Evolutionary conservation across 768 basidiomycete genomes (phyloP).

Genomic region (Exidia glandulosa): DNA sequence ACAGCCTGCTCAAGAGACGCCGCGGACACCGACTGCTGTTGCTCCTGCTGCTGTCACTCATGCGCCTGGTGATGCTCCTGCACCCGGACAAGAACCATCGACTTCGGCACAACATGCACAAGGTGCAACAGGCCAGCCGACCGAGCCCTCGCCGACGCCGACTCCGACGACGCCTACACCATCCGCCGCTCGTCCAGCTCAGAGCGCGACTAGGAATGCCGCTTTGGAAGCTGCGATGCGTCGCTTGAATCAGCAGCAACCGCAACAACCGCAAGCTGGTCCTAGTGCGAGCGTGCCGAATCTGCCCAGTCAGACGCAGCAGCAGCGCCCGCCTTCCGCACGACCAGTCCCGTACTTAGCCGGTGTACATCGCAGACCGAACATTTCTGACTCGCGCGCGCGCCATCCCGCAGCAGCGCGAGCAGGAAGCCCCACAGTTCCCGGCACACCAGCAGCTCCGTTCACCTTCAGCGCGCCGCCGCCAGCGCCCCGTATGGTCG

Average conservation of each 20-base stretch:
- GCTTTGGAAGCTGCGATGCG: not conserved
- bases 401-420: not conserved
- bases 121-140: not conserved
- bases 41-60: slow-evolving; percentile 1
- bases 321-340: too few relatives aligned
- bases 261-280: too few relatives aligned
- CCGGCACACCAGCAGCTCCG: not conserved
- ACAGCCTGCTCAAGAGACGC: not conserved
- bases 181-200: not conserved
- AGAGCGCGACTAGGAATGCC: not conserved
- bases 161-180: slow-evolving; percentile 5
- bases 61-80: not conserved
- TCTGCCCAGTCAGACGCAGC: too few relatives aligned
- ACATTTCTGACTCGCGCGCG: not conserved
- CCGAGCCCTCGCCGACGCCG: slow-evolving; percentile 4
- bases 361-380: not conserved
- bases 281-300: too few relatives aligned
- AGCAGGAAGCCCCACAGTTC: not conserved
- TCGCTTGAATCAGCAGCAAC: not conserved
- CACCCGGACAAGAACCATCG: not conserved
- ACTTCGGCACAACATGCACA: not conserved
- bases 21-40: slow-evolving; percentile 3
- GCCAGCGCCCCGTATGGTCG: slow-evolving; percentile 4
- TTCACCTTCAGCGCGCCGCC: slow-evolving; percentile 5
- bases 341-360: too few relatives aligned